Evolutionary conservation across 208 protist species (phyloP), one percentile per base, ranked within the genome.

Genomic region (Crithidia expoeki): DNA sequence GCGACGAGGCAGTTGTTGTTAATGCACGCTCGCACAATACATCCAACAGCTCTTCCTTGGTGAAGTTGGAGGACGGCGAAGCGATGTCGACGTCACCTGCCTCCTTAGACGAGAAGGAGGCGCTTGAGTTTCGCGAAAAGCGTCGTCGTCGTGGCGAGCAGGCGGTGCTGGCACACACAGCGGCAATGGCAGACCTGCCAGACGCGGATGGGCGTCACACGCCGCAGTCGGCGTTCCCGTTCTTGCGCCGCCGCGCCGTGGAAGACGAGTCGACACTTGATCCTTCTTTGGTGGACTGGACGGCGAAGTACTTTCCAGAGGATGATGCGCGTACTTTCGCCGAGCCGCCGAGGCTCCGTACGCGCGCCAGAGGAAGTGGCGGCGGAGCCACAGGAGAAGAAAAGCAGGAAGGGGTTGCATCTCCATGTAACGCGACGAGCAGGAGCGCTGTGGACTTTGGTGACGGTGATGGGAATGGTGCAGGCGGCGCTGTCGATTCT

Each of bases 201-300:
- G 71, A 74, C 47, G 63, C 69, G 32, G 76, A 81, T 40, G 51
- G 17, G 30, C 68, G 68, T 3, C 63, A 66, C 50, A 42, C 69
- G 23, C 76, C 76, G 7, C 65, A 64, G 23, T 82, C 88, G 16
- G 89, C 86, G 12, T 96, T 94, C 73, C 92, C 92, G 2, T 96
- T 96, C 78, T 66, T 96, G 28, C 85, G 92, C 12, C 83, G 89
- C 56, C 83, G 92, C 7, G 92, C 89, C 3, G 55, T 94, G 34
- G 87, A 94, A 65, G 72, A 88, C 34, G 84, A 86, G 50, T 27
- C 72, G 16, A 81, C 89, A 21, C 76, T 96, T 11, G 92, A 96
- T 61, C 86, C 92, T 0, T 96, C 92, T 14, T 76, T 96, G 23
- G 88, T 96, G 27, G 88, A 96, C 61, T 96, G 92, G 89, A 93